Percentiles rank a stretch among this genome's conserved stretches.
These are phyloP conservation scores for Echria macrotheca DNA, from an alignment of 495 filamentous ascomycete genomes.

Conservation along the genomic window DNA sequence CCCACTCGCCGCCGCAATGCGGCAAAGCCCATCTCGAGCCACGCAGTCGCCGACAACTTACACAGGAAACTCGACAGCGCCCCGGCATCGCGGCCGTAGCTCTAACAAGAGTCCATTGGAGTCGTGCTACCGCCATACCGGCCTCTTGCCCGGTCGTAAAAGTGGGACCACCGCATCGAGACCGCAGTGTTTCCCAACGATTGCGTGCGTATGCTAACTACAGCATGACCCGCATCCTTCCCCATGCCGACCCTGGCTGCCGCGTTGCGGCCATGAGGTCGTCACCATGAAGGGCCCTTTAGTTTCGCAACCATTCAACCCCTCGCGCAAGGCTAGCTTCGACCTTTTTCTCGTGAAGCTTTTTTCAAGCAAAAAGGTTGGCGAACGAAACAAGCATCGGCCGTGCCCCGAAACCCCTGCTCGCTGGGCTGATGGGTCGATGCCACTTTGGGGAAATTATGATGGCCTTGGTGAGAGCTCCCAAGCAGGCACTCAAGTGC, in stretches of 20 bases:
- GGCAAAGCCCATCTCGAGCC: too few relatives aligned
- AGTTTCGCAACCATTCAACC: neutral
- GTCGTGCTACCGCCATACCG: too few relatives aligned
- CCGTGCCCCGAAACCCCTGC: neutral
- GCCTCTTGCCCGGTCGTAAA: too few relatives aligned
- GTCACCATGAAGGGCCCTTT: neutral
- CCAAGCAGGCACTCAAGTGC: conserved; percentile 1
- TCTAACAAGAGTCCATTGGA: too few relatives aligned
- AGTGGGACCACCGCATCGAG: neutral
- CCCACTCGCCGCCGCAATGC: too few relatives aligned
- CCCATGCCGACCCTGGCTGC: neutral
- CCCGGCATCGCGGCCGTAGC: too few relatives aligned
- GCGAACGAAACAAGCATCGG: neutral
- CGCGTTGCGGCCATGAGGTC: neutral
- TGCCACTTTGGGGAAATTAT: conserved; percentile 26
- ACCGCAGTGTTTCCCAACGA: neutral
- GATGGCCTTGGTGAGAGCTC: conserved; percentile 11
- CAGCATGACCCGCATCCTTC: conserved; percentile 6
- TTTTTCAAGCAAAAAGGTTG: neutral
- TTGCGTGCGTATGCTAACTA: neutral
- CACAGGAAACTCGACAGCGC: too few relatives aligned
- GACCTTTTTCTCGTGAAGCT: neutral
- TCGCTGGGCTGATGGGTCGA: conserved; percentile 15
- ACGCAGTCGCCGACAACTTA: too few relatives aligned
- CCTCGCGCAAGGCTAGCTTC: neutral